Percentiles rank a stretch among this genome's conserved stretches.
phyloP scores from a whole-genome alignment of 352 stramenopile genomes.

The Phytopythium oedochilum region DNA sequence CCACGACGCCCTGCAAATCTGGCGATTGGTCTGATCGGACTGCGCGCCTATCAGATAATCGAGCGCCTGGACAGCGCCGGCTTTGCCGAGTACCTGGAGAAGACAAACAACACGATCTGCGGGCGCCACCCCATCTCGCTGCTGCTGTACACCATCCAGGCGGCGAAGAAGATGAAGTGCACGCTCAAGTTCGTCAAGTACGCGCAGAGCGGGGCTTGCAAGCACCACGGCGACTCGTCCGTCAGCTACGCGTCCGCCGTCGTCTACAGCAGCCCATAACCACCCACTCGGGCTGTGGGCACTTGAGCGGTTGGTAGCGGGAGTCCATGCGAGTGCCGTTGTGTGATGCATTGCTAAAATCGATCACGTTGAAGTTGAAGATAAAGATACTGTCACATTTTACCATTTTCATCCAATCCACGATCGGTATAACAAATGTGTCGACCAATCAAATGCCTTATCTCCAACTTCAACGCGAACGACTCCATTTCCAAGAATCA shows the following conservation, averaged over 20 bases:
- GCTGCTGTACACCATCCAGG: slow-evolving; percentile 56
- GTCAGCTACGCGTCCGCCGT: slow-evolving; percentile 95
- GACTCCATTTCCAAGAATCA: neutral
- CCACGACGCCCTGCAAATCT: no score
- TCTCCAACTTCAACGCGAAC: neutral
- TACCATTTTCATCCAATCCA: neutral
- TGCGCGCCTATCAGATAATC: no score
- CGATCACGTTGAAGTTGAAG: neutral
- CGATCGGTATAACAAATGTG: neutral
- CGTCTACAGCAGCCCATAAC: slow-evolving; percentile 57
- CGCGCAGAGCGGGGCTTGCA: slow-evolving; percentile 88
- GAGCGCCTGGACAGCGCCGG: slow-evolving; percentile 86
- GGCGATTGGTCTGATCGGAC: no score
- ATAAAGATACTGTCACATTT: neutral
- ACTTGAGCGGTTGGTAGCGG: neutral
- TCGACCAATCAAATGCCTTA: neutral
- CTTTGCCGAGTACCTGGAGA: slow-evolving; percentile 93
- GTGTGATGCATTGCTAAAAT: neutral
- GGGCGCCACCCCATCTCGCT: slow-evolving; percentile 93
- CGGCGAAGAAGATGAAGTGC: slow-evolving; percentile 51
- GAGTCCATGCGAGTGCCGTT: neutral
- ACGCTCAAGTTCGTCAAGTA: slow-evolving; percentile 93
- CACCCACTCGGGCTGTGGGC: neutral
- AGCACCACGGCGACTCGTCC: slow-evolving; percentile 84
- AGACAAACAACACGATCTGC: slow-evolving; percentile 97